phyloP scores from a whole-genome alignment of 805 yeast genomes.

The Metschnikowia proteae region DNA sequence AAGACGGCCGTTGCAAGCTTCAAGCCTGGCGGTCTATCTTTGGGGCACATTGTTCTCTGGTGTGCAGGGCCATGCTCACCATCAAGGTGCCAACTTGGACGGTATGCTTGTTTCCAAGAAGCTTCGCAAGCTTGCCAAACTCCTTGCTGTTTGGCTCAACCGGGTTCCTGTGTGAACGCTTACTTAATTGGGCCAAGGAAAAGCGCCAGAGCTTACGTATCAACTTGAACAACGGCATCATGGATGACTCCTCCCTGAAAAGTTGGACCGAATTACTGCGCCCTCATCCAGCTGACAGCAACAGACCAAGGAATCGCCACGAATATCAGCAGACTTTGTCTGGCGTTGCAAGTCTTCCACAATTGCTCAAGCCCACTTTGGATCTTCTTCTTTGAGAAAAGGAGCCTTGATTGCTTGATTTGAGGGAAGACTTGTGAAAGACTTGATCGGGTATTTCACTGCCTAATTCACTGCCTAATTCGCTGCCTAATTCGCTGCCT shows the following conservation, averaged over 20 bases:
- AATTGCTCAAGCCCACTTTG: constrained; percentile 75
- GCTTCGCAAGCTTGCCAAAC: constrained; percentile 58
- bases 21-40: constrained; percentile 36
- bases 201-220: constrained; percentile 56
- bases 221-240: constrained; percentile 59
- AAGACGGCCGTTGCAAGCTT: constrained; percentile 34
- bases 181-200: constrained; percentile 58
- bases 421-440: no score
- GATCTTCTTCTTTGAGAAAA: constrained; percentile 79
- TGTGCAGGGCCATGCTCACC: constrained; percentile 68
- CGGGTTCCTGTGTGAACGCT: constrained; percentile 84
- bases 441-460: no score
- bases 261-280: constrained; percentile 69
- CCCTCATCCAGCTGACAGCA: constrained; percentile 54
- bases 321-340: constrained; percentile 71
- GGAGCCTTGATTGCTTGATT: constrained; percentile 44
- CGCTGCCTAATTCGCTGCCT: no score
- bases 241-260: constrained; percentile 70
- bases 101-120: constrained; percentile 75
- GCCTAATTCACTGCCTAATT: no score
- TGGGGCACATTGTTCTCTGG: constrained; percentile 51
- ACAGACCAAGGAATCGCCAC: constrained; percentile 81
- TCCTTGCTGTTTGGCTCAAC: constrained; percentile 75
- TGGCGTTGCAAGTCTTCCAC: constrained; percentile 69
- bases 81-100: constrained; percentile 83